Evolutionary conservation across 352 stramenopile genomes (phyloP), one percentile per base, ranked within the genome.

Genomic region (Phytopythium boreale): DNA sequence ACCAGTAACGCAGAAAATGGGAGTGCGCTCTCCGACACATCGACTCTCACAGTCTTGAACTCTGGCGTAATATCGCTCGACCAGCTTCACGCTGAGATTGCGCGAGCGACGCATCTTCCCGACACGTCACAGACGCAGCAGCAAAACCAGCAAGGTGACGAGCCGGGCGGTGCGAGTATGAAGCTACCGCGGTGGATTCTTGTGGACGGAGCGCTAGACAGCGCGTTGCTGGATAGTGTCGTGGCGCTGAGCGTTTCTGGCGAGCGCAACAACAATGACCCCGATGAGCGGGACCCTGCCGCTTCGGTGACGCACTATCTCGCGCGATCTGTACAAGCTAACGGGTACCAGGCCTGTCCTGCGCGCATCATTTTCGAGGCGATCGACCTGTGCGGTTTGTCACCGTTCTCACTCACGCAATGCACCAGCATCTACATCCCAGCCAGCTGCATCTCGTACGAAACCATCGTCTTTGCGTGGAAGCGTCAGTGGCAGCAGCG

Each of bases 11-110:
- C 49, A n/a, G 17, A 14, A 4, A 39, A 6, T 10, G 27, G 17
- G 2, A 17, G 4, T 3, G n/a, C 58, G 29, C 22, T 43, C 5
- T 55, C 67, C 8, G 57, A 60, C 17, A 19, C 17, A 6, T 60
- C 70, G 19, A 66, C 74, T 39, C 62, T 84, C 19, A 52, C 76
- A 5, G 59, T 84, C 11, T 31, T 84, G 24, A 80, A 82, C 43
- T 62, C 71, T 2, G 53, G 60, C 14, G 20, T 80, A 0, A 17
- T 82, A 9, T 70, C 76, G 9, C 56, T 80, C 1, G 64, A 78
- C 5, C 63, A 80, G 17, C 64, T 84, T 17, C 75, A 79, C 41
- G 74, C 15, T 12, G 41, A 50, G 20, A 17, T 46, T 46, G 19
- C 10, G 4, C 29, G 15, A n/a, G 52, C 22, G 6, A 17, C 44